Percentiles rank a stretch among this genome's conserved stretches.
Evolutionary conservation across 208 protist genomes (phyloP).

Genomic region (Crithidia thermophila): DNA sequence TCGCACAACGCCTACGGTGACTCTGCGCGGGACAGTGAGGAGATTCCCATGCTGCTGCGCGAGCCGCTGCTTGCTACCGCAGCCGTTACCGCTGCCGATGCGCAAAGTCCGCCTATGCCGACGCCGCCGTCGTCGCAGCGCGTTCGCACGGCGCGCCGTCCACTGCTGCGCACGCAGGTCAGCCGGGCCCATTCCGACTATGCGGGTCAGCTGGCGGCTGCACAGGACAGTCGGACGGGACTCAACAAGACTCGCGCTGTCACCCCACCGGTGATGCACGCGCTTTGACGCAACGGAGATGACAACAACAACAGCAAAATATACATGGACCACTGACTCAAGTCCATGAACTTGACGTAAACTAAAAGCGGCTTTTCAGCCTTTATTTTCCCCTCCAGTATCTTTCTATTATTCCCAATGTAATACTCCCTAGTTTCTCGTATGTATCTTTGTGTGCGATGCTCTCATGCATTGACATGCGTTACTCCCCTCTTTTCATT

Average conservation of each 20-base stretch:
- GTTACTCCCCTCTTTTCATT: not conserved
- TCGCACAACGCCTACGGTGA: not conserved
- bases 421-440: not conserved
- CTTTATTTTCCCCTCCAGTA: not conserved
- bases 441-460: not conserved
- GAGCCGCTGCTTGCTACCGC: not conserved
- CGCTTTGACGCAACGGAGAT: not conserved
- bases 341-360: too few relatives aligned
- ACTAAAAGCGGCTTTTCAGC: too few relatives aligned
- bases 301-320: not conserved
- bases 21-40: constrained; percentile 5
- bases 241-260: not conserved
- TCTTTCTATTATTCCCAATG: not conserved
- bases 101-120: not conserved
- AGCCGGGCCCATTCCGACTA: not conserved
- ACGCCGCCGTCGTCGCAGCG: constrained; percentile 6
- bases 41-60: not conserved
- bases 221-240: not conserved
- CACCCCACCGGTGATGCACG: constrained; percentile 13
- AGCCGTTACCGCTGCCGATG: not conserved
- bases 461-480: too few relatives aligned
- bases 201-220: not conserved
- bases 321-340: not conserved
- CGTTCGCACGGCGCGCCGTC: not conserved
- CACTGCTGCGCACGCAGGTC: not conserved